Conservation (phyloP, 2,329 filamentous ascomycete species). For the Beauveria pseudobassiana region DNA sequence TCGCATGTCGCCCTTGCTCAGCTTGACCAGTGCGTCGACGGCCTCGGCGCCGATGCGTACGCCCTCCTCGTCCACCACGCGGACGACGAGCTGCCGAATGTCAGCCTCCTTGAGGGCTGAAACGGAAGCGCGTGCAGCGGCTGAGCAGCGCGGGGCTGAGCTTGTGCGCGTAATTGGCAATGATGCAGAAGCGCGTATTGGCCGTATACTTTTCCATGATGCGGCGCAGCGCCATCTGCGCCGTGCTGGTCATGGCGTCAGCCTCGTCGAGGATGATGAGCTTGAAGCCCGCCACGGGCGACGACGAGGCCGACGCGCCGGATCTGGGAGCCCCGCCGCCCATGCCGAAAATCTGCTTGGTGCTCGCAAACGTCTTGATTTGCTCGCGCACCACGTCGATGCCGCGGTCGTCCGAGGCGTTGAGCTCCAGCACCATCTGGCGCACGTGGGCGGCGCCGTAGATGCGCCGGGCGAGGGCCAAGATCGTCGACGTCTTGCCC, state of each 20-base stretch:
- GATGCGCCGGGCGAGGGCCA: conserved; percentile 86
- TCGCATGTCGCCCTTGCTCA: conserved; percentile 96
- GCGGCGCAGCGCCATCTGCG: conserved; percentile 90
- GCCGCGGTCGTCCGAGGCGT: conserved; percentile 92
- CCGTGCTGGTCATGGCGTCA: conserved; percentile 99
- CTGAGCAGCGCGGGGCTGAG: conserved; percentile 88
- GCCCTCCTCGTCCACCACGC: conserved; percentile 79
- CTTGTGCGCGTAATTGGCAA: conserved; percentile 98
- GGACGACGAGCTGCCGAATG: conserved; percentile 77
- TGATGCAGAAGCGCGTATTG: conserved; percentile 96
- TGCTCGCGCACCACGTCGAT: conserved; percentile 98
- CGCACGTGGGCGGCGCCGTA: conserved; percentile 89
- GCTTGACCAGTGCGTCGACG: conserved; percentile 70
- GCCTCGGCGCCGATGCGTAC: conserved; percentile 79
- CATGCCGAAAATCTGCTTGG: conserved; percentile 86
- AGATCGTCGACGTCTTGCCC: conserved; percentile 93
- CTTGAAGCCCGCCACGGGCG: conserved; percentile 71
- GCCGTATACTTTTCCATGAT: conserved; percentile 99
- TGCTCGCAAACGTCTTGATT: conserved; percentile 98
- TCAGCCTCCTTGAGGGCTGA: conserved; percentile 87
- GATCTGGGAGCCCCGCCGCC: conserved; percentile 36
- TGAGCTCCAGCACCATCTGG: conserved; percentile 97
- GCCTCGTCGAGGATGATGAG: conserved; percentile 97
- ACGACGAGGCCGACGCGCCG: conserved; percentile 16
- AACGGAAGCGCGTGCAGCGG: conserved; percentile 88